A percentile compares a stretch with the other conserved stretches of the same genome.
phyloP scores from a whole-genome alignment of 2,329 filamentous ascomycete species.

The Acrodontium crateriforme region DNA sequence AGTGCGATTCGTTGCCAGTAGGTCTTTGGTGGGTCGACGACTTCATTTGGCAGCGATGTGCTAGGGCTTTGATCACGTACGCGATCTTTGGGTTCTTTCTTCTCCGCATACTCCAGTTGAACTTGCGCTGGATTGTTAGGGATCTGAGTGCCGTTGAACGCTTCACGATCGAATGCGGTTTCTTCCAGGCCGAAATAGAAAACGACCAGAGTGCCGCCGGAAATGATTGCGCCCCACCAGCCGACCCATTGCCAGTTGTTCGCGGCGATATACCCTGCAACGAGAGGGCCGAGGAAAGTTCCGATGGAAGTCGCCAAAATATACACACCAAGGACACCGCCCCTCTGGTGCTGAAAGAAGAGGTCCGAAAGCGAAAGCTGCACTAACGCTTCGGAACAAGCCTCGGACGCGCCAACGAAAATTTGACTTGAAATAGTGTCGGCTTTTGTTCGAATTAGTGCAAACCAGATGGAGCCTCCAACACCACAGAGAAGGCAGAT shows the following conservation, averaged over 20 bases:
- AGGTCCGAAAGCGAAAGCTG: constrained; percentile 45
- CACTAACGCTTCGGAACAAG: constrained; percentile 42
- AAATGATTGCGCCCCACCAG: constrained; percentile 38
- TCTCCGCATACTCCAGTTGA: constrained; percentile 3
- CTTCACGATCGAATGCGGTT: constrained; percentile 35
- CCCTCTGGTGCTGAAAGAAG: constrained; percentile 45
- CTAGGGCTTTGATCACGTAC: background rate
- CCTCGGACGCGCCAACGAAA: constrained; percentile 44
- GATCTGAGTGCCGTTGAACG: constrained; percentile 20
- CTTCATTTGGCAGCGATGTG: background rate
- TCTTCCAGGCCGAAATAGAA: constrained; percentile 41
- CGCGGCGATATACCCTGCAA: constrained; percentile 38
- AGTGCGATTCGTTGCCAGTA: constrained; percentile 43
- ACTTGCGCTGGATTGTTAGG: background rate
- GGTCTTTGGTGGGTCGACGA: constrained; percentile 24
- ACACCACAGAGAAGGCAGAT: constrained; percentile 37
- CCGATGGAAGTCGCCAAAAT: constrained; percentile 42
- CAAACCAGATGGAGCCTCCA: constrained; percentile 42
- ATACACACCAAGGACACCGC: constrained; percentile 41
- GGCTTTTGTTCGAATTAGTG: constrained; percentile 21
- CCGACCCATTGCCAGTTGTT: constrained; percentile 42
- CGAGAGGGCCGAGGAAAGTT: constrained; percentile 41
- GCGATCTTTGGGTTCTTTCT: constrained; percentile 8
- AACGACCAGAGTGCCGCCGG: constrained; percentile 32
- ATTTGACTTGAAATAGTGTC: constrained; percentile 43